Percentiles rank a stretch among this genome's conserved stretches.
These are phyloP conservation scores for Andrographis paniculata DNA, from an alignment of 305 asterid species.

Conservation along the genomic window DNA sequence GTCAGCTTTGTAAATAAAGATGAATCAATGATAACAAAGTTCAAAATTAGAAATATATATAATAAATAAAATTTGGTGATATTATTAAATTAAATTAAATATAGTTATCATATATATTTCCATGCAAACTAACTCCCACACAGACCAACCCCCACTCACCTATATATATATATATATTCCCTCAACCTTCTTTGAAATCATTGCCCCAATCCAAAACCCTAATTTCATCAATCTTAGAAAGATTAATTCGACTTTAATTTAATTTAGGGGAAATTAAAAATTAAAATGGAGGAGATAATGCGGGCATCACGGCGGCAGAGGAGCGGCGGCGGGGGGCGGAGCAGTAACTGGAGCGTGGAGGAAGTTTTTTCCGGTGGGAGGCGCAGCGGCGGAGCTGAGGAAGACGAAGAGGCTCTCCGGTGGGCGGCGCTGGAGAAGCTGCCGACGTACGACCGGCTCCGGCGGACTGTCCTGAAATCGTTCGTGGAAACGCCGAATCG, in stretches of 20 bases:
- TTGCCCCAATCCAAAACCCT: no score
- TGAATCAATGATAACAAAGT: no score
- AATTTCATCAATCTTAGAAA: background rate
- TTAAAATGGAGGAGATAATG: slow-evolving; percentile 29
- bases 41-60: no score
- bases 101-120: no score
- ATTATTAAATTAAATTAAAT: no score
- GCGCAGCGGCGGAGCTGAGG: slow-evolving; percentile 49
- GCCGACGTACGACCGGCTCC: slow-evolving; percentile 67
- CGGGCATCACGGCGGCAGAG: slow-evolving; percentile 30
- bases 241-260: background rate
- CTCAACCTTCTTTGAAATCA: no score
- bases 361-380: slow-evolving; percentile 46
- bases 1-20: no score
- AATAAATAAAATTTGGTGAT: no score
- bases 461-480: slow-evolving; percentile 53
- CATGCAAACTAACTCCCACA: no score
- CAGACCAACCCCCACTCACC: no score
- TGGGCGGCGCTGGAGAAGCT: slow-evolving; percentile 90
- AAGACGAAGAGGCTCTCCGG: slow-evolving; percentile 72
- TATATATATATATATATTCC: no score
- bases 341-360: slow-evolving; percentile 49
- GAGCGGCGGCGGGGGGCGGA: slow-evolving; percentile 26
- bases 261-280: background rate
- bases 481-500: slow-evolving; percentile 29